These are phyloP conservation scores for Monilinia laxa DNA, from an alignment of 2,329 filamentous ascomycete genomes.

Conservation along the genomic window DNA sequence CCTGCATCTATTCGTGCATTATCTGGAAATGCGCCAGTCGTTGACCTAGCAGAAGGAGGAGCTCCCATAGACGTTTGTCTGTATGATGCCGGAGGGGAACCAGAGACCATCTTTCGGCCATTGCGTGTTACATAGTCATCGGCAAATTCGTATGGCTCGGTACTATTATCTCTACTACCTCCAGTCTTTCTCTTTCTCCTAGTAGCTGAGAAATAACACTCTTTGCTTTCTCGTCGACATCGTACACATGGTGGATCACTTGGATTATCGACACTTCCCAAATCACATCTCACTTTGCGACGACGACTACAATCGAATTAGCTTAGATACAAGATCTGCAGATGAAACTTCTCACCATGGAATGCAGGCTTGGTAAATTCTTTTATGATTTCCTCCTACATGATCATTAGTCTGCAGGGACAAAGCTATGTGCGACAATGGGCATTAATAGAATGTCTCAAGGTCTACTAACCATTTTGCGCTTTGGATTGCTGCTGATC, in stretches of 20 bases:
- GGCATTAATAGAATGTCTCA: neutral
- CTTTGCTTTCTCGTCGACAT: conserved; percentile 91
- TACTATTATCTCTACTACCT: conserved; percentile 51
- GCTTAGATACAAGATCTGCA: neutral
- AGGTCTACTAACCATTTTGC: conserved; percentile 18
- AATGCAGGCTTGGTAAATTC: conserved; percentile 47
- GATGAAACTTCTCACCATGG: conserved; percentile 41
- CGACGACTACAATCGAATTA: conserved; percentile 42
- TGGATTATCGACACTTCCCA: conserved; percentile 82
- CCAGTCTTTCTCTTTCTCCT: conserved; percentile 84
- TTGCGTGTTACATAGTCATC: conserved; percentile 70
- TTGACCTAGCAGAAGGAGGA: conserved; percentile 37
- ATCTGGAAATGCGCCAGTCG: conserved; percentile 13
- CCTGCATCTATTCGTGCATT: conserved; percentile 39
- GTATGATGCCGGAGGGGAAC: conserved; percentile 42
- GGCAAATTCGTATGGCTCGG: conserved; percentile 43
- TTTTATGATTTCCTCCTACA: conserved; percentile 19
- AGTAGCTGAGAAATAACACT: conserved; percentile 95
- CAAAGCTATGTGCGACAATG: conserved; percentile 12
- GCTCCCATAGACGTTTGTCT: conserved; percentile 42
- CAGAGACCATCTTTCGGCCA: conserved; percentile 64
- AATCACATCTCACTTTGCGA: conserved; percentile 57
- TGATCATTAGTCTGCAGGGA: conserved; percentile 10
- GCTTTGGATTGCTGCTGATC: conserved; percentile 17
- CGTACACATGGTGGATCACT: conserved; percentile 91